Conservation (phyloP, 352 stramenopile genomes). For the Globisporangium spiculum region DNA sequence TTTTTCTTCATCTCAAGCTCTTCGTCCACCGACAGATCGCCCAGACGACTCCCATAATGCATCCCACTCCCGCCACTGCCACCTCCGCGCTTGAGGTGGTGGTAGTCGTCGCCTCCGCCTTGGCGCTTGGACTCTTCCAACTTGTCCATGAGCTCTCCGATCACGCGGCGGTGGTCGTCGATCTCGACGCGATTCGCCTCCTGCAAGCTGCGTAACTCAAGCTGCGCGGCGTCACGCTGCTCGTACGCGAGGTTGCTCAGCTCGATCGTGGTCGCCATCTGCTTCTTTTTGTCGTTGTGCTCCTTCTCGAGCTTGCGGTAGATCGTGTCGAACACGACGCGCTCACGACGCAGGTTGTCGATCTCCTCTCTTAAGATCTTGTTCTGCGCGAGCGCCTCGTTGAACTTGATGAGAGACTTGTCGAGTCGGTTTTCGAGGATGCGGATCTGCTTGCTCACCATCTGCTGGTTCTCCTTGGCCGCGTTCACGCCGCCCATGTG, state of each 20-base stretch:
- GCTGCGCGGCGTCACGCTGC: constrained; percentile 91
- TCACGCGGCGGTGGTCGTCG: constrained; percentile 53
- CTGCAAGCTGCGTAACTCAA: constrained; percentile 92
- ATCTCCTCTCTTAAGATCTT: constrained; percentile 92
- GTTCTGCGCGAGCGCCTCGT: constrained; percentile 93
- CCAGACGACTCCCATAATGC: constrained; percentile 19
- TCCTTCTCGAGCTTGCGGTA: constrained; percentile 91
- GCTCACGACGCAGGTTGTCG: constrained; percentile 91
- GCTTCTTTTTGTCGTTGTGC: constrained; percentile 93
- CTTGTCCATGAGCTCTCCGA: constrained; percentile 56
- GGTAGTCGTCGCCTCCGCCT: constrained; percentile 27
- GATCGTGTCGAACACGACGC: constrained; percentile 95
- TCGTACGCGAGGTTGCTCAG: constrained; percentile 94
- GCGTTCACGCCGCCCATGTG: constrained; percentile 96
- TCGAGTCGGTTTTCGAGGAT: constrained; percentile 97
- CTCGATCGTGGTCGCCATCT: constrained; percentile 96
- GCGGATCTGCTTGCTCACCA: constrained; percentile 95
- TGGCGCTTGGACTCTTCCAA: constrained; percentile 58
- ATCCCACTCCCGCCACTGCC: constrained; percentile 2
- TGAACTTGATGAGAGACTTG: constrained; percentile 97
- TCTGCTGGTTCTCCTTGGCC: constrained; percentile 93
- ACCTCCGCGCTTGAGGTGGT: constrained; percentile 17
- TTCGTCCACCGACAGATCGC: constrained; percentile 55
- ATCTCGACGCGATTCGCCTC: constrained; percentile 89
- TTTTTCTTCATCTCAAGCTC: constrained; percentile 72